Evolutionary conservation across 768 basidiomycete species (phyloP), one percentile per base, ranked within the genome.

Genomic region (Tricholoma matsutake): DNA sequence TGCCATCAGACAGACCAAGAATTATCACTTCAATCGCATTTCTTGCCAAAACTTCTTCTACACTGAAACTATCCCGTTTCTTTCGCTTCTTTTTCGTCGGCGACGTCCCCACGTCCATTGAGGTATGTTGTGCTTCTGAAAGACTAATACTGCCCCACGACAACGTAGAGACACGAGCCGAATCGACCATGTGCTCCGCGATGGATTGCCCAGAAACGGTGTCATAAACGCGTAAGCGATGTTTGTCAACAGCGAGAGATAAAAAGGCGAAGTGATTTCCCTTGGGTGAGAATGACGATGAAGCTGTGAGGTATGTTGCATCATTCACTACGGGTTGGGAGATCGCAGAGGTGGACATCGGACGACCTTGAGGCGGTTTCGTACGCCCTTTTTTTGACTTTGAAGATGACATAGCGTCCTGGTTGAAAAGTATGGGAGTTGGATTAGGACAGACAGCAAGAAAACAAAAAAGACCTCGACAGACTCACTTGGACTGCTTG

Each of bases 181-280:
- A 76, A 35, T 86, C 83, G 18, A 87, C 68, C 16, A 79, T 77
- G 72, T 86, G 75, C 70, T 89, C 87, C 4, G 86, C 81, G 20
- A 83, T 71, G 32, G 83, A 79, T 63, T 81, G 79, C 37, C 79
- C 81, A n/a, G 83, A 78, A 7, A 76, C 64, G 8, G 84, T 82
- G 69, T 87, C 81, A 70, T 86, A 87, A 39, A 89, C 77, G 66
- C 86, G 85, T 59, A 89, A 73, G 49, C 86, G 81, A 68, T 89
- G 87, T 71, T 87, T 89, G 79, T 89, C 87, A 56, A 89, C 79
- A 2, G 87, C 81, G 22, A 89, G 79, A 9, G 86, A 86, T 29
- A 87, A 71, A 56, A 85, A 80, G 1, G 83, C 86, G 67, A 88
- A 88, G 37, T 83, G 73, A 57, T 76, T 73, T 57, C 81, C 83